Base-by-base conservation (phyloP, 2,329 filamentous ascomycete genomes). In the Neoarthrinium moseri region DNA sequence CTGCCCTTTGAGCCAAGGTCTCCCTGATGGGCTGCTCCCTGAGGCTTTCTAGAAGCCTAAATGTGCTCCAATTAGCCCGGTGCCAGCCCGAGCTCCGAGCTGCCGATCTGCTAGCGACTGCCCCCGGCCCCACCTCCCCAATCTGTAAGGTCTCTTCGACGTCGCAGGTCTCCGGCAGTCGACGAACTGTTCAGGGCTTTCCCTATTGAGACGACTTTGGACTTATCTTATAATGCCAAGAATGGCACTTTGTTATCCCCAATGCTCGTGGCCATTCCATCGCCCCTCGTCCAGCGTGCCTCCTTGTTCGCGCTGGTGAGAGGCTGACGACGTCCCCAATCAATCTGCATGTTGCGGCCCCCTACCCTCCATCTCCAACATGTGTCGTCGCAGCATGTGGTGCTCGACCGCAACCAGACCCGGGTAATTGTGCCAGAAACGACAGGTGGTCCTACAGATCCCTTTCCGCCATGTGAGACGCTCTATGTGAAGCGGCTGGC, bases 361-460 rank as follows among this genome's bases (percentile, higher is more conserved):
- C 40, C 20, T 41, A 45, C 42, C 24, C 24, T 27, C 17, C 50
- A 36, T 50, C 46, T 51, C 51, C 42, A 51, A 56, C 49, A 36
- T 30, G 20, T 48, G 38, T 52, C 41, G 48, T 58, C 57, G 50
- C 53, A 53, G 51, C 43, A 33, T 32, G 34, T 50, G 41, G 38
- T 51, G 50, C 52, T 54, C 39, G 49, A 53, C 42, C 52, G 50
- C 54, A 44, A 44, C 49, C 43, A 30, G 18, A 45, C 50, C 56
- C 59, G 59, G 58, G 42, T 60, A 61, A 58, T 56, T 55, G 47
- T 46, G 20, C 41, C 32, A 24, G 26, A 61, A 59, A 60, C 52
- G 50, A 61, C 56, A 61, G 54, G 58, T 62, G 58, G 18, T 62
- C 56, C 57, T 50, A 44, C 54, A 50, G 42, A 22, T 47, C 30